Evolutionary conservation across 164 flowering plant species (phyloP).

Genomic region (Magnolia sinica): DNA sequence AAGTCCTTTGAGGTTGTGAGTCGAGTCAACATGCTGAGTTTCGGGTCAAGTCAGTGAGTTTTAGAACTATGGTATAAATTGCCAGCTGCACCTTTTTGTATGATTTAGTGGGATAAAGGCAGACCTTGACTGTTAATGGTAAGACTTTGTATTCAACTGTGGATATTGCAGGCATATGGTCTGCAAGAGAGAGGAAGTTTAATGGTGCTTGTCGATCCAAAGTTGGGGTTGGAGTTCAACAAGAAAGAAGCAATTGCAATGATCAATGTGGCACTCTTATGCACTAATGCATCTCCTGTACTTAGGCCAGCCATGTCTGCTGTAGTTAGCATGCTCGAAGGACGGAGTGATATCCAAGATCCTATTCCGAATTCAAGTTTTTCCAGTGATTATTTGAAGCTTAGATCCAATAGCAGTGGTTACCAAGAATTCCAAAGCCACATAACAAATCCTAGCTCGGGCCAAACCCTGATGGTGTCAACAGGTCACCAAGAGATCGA

Average conservation of each 20-base stretch:
- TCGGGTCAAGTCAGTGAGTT: too few species aligned
- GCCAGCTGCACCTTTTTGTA: too few species aligned
- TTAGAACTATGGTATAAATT: too few species aligned
- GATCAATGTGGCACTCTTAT: constrained; percentile 21
- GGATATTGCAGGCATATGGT: constrained; percentile 23
- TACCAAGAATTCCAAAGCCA: neutral
- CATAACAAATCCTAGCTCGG: neutral
- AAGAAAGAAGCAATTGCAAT: constrained; percentile 23
- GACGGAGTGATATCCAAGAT: constrained; percentile 12
- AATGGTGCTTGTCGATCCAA: constrained; percentile 46
- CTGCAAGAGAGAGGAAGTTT: constrained; percentile 33
- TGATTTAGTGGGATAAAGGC: too few species aligned
- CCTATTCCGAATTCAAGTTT: constrained; percentile 6
- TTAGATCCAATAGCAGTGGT: constrained; percentile 6
- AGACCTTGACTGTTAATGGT: too few species aligned
- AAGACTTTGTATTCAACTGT: neutral
- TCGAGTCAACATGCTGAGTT: too few species aligned
- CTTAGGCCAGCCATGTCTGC: constrained; percentile 31
- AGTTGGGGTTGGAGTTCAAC: constrained; percentile 26
- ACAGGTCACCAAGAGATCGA: too few species aligned
- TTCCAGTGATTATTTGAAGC: constrained; percentile 7
- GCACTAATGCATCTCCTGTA: constrained; percentile 31
- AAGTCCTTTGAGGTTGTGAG: too few species aligned
- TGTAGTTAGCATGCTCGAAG: constrained; percentile 33
- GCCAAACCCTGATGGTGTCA: neutral